Percentiles rank a stretch among this genome's conserved stretches.
Conservation (phyloP, 2,329 filamentous ascomycete species). For the Rutstroemia sp. region DNA sequence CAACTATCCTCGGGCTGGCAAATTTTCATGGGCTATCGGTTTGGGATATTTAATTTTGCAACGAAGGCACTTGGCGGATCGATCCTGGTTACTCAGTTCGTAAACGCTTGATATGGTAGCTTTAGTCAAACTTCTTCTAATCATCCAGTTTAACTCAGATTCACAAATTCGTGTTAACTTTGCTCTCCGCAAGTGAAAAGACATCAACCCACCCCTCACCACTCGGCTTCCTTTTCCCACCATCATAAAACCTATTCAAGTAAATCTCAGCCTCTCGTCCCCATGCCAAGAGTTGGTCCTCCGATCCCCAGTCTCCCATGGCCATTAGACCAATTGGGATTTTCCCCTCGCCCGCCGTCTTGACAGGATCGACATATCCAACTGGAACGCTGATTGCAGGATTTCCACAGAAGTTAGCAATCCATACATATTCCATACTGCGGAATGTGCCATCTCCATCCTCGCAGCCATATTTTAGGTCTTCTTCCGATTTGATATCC, state of each 20-base stretch:
- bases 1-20: too few relatives aligned
- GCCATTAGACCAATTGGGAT: slow-evolving; percentile 56
- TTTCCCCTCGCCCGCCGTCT: slow-evolving; percentile 40
- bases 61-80: too few relatives aligned
- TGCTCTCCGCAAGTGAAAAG: slow-evolving; percentile 33
- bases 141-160: too few relatives aligned
- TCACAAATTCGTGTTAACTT: neutral
- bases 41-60: too few relatives aligned
- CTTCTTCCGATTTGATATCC: slow-evolving; percentile 50
- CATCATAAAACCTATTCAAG: slow-evolving; percentile 40
- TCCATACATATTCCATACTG: slow-evolving; percentile 79
- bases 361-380: slow-evolving; percentile 49
- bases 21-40: too few relatives aligned
- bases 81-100: neutral
- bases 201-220: slow-evolving; percentile 50
- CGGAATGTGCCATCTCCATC: slow-evolving; percentile 66
- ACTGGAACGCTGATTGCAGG: slow-evolving; percentile 69
- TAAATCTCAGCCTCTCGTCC: slow-evolving; percentile 50
- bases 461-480: slow-evolving; percentile 60
- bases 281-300: slow-evolving; percentile 55
- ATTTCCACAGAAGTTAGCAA: slow-evolving; percentile 75
- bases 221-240: slow-evolving; percentile 43
- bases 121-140: too few relatives aligned
- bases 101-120: too few relatives aligned
- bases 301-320: slow-evolving; percentile 58